phyloP scores from a whole-genome alignment of 768 basidiomycete species.

The Trametes elegans region DNA sequence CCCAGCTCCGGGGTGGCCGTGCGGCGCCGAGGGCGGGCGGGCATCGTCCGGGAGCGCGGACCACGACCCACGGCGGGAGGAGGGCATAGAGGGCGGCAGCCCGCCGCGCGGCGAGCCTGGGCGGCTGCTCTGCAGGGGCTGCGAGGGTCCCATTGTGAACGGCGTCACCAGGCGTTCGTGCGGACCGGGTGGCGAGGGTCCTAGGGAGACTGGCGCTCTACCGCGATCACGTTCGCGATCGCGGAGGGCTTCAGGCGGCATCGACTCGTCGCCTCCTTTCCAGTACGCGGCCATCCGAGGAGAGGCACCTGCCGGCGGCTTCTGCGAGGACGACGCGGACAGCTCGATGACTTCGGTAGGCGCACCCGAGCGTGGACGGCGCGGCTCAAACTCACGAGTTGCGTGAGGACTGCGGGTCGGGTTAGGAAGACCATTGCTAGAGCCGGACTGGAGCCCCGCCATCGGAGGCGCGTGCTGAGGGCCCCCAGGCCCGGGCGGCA shows the following conservation, averaged over 20 bases:
- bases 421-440: not conserved
- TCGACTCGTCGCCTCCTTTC: slow-evolving; percentile 22
- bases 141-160: slow-evolving; percentile 28
- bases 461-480: slow-evolving; percentile 10
- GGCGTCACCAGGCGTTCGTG: slow-evolving; percentile 33
- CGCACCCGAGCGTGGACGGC: slow-evolving; percentile 25
- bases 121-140: slow-evolving; percentile 15
- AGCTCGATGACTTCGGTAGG: slow-evolving; percentile 29
- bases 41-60: slow-evolving; percentile 18
- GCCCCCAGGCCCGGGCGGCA: slow-evolving; percentile 11
- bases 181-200: slow-evolving; percentile 23
- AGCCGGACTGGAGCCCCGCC: slow-evolving; percentile 8
- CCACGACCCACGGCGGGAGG: slow-evolving; percentile 26
- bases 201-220: slow-evolving; percentile 16
- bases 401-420: slow-evolving; percentile 15
- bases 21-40: slow-evolving; percentile 22
- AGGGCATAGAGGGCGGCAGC: slow-evolving; percentile 20
- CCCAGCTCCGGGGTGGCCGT: too few species aligned
- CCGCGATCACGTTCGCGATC: slow-evolving; percentile 27
- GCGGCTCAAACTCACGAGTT: slow-evolving; percentile 23
- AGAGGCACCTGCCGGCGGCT: slow-evolving; percentile 1
- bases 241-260: slow-evolving; percentile 12
- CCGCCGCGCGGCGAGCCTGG: slow-evolving; percentile 20
- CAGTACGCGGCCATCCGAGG: slow-evolving; percentile 21
- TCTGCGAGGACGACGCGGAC: slow-evolving; percentile 13